A percentile compares a stretch with the other conserved stretches of the same genome.
These are phyloP conservation scores for Willaertia magna DNA, from an alignment of 208 protist species.

Conservation along the genomic window DNA sequence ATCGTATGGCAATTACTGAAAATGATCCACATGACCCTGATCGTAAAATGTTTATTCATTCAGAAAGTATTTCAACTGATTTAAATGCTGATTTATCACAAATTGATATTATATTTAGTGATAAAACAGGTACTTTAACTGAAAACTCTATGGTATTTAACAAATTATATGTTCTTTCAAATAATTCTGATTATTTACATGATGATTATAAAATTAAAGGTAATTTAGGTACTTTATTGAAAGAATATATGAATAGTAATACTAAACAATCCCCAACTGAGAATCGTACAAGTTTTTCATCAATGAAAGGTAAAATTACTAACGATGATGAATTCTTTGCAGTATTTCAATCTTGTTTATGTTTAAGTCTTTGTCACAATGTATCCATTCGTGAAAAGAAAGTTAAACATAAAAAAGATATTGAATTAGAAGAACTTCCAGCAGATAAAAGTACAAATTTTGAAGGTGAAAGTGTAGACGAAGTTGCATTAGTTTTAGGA, in stretches of 20 bases:
- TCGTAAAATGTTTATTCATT: background rate
- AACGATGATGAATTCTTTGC: background rate
- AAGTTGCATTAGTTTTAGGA: constrained; percentile 52
- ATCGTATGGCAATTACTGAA: constrained; percentile 44
- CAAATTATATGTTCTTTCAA: constrained; percentile 39
- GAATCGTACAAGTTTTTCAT: background rate
- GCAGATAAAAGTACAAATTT: constrained; percentile 38
- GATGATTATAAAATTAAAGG: constrained; percentile 7
- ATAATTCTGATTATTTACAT: background rate
- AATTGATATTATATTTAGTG: constrained; percentile 68
- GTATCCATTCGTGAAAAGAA: background rate
- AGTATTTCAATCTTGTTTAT: background rate
- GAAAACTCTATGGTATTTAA: constrained; percentile 71
- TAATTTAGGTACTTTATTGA: background rate
- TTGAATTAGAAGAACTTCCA: background rate
- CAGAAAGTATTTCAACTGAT: constrained; percentile 42
- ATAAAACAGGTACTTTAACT: constrained; percentile 74
- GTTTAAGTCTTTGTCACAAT: background rate
- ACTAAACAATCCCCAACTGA: background rate
- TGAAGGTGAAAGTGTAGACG: constrained; percentile 71
- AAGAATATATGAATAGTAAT: background rate
- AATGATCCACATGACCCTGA: constrained; percentile 44
- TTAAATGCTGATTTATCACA: constrained; percentile 63
- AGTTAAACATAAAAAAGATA: background rate
- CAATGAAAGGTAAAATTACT: too few relatives aligned